Evolutionary conservation across 306 rosid genomes (phyloP), one percentile per base, ranked within the genome.

Genomic region (Hylodesmum podocarpum): DNA sequence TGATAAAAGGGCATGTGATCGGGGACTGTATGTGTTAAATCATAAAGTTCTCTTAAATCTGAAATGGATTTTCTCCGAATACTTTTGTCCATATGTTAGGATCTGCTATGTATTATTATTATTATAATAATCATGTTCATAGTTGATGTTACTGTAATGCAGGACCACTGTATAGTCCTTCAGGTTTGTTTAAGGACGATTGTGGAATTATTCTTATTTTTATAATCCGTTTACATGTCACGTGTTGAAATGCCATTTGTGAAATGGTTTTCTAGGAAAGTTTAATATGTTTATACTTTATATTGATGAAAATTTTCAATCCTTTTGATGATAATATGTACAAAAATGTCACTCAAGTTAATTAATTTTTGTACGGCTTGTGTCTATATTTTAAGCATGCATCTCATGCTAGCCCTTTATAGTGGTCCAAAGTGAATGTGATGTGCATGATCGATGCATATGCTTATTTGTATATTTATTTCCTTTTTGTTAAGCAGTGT

Each of bases 1-100:
- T 49, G 73, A 86, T 76, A 70, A 87, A 57, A 14, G 86, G 40
- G 80, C 84, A 55, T 85, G 75, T 73, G 83, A 67, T 68, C 27
- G 73, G 65, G 29, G 47, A 9, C 40, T 62, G 24, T 54, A 21
- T 18, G 36, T 53, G 16, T 50, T 15, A 65, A 46, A 49, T n/a
- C 28, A 27, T 64, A 16, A 68, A 40, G 55, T 41, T 76, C 9
- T 47, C 43, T 55, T 73, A 47, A 70, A 78, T 59, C 63, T 50
- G 46, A 44, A 74, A 1, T 61, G 63, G 78, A 78, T 40, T 78
- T 62, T 58, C 4, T 24, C 33, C 43, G 5, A 21, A 5, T 27
- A 12, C n/a, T 8, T 69, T 22, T 68, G 68, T 40, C 64, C 8
- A 46, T 14, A n/a, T 14, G 70, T 11, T 2, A 53, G 63, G 57